Percentiles rank a stretch among this genome's conserved stretches.
Evolutionary conservation across 164 flowering plant species (phyloP).

Genomic region (Pachysandra terminalis): DNA sequence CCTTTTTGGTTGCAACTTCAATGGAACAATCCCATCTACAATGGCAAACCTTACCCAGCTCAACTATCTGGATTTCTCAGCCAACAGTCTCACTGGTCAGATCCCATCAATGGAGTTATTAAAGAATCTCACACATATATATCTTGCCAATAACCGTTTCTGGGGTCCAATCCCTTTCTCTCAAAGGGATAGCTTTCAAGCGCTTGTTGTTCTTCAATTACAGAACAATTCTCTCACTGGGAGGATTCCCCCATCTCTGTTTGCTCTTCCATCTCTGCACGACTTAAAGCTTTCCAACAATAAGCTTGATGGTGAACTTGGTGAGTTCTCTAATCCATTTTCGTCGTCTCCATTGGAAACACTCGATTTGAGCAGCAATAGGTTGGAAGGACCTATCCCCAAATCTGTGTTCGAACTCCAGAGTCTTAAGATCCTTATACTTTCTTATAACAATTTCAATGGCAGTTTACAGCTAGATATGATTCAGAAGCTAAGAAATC

Average conservation of each 20-base stretch:
- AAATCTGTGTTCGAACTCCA: constrained; percentile 24
- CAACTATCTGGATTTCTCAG: constrained; percentile 20
- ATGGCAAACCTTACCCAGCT: constrained; percentile 18
- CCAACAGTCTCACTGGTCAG: constrained; percentile 21
- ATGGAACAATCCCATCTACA: constrained; percentile 25
- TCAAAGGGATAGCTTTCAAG: constrained; percentile 12
- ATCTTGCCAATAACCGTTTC: constrained; percentile 21
- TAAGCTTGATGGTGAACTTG: constrained; percentile 14
- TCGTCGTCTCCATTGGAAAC: constrained; percentile 14
- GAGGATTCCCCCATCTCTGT: constrained; percentile 20
- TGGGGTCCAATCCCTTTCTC: constrained; percentile 16
- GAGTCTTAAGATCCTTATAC: constrained; percentile 18
- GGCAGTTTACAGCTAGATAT: constrained; percentile 20
- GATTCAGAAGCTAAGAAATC: constrained; percentile 22
- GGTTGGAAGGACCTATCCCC: constrained; percentile 35
- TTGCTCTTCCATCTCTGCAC: constrained; percentile 17
- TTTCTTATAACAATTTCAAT: constrained; percentile 36
- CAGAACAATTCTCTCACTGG: constrained; percentile 25
- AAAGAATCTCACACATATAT: constrained; percentile 17
- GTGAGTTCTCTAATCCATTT: constrained; percentile 1
- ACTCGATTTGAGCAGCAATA: constrained; percentile 36
- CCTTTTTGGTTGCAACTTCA: constrained; percentile 14
- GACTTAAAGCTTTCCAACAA: constrained; percentile 20
- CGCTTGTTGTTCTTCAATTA: constrained; percentile 19
- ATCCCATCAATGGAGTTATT: constrained; percentile 19